phyloP scores from a whole-genome alignment of 2,329 filamentous ascomycete species.

The Aspergillus felis region DNA sequence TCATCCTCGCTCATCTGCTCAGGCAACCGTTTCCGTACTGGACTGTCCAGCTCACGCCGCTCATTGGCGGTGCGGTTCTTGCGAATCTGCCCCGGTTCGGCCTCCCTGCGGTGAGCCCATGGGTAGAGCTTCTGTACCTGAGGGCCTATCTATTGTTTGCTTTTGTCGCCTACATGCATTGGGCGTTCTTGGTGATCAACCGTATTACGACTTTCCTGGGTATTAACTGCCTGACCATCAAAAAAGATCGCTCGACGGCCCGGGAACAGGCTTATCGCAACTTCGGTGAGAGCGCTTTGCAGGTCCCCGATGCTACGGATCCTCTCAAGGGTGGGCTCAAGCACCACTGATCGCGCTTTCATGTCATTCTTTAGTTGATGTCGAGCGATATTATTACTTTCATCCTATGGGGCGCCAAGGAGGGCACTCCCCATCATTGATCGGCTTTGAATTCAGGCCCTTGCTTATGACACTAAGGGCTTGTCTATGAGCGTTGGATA shows the following conservation, averaged over 20 bases:
- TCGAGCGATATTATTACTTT: neutral
- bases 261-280: constrained; percentile 35
- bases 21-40: constrained; percentile 94
- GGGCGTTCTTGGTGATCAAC: constrained; percentile 86
- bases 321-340: constrained; percentile 11
- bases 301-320: constrained; percentile 4
- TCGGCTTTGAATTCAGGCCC: neutral
- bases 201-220: constrained; percentile 88
- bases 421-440: neutral
- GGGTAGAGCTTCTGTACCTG: constrained; percentile 74
- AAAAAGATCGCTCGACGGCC: constrained; percentile 30
- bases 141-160: constrained; percentile 81
- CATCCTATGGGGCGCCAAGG: neutral
- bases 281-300: constrained; percentile 24
- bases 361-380: neutral
- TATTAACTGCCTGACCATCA: constrained; percentile 91
- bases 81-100: constrained; percentile 78
- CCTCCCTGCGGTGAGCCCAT: constrained; percentile 61
- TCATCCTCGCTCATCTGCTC: constrained; percentile 93
- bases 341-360: constrained; percentile 11
- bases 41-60: constrained; percentile 84
- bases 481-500: neutral
- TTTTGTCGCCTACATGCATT: constrained; percentile 80
- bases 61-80: constrained; percentile 78
- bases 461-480: neutral